Percentiles rank a stretch among this genome's conserved stretches.
Conservation (phyloP, 2,329 filamentous ascomycete genomes). For the Ophiostoma populinum region DNA sequence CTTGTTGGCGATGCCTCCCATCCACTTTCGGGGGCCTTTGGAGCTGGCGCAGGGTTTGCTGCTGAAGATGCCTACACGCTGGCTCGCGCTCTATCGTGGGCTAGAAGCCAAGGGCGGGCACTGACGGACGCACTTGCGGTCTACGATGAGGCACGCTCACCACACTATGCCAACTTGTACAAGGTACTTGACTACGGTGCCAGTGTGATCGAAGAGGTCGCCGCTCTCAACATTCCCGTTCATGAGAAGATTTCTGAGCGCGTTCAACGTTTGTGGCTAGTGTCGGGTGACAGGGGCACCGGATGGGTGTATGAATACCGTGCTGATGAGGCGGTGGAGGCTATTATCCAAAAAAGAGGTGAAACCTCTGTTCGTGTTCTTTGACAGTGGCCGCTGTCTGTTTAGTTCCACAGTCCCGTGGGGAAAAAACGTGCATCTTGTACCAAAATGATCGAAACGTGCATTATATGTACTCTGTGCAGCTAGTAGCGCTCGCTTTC, state of each 20-base stretch:
- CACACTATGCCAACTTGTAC: constrained; percentile 11
- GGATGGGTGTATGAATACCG: constrained; percentile 9
- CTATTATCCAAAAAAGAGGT: constrained; percentile 1
- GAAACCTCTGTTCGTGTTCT: too few relatives aligned
- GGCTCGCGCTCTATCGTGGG: constrained; percentile 8
- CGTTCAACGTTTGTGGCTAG: constrained; percentile 3
- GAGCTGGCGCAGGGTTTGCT: constrained; percentile 11
- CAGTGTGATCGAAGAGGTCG: constrained; percentile 2
- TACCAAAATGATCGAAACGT: too few relatives aligned
- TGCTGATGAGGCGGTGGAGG: constrained; percentile 8
- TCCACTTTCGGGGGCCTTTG: constrained; percentile 19
- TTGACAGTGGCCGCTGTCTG: too few relatives aligned
- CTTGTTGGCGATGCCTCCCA: constrained; percentile 33
- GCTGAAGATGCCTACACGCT: constrained; percentile 12
- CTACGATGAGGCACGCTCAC: constrained; percentile 9
- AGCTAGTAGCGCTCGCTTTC: too few relatives aligned
- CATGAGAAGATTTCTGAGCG: constrained; percentile 11
- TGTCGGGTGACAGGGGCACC: not conserved
- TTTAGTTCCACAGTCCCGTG: too few relatives aligned
- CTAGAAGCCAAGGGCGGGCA: not conserved
- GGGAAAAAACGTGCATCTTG: too few relatives aligned
- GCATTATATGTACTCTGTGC: too few relatives aligned
- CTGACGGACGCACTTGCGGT: constrained; percentile 6
- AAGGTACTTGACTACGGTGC: constrained; percentile 6
- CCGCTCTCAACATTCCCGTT: constrained; percentile 3